Evolutionary conservation across 192 early-diverging fungal species (phyloP).

Genomic region (Pilobolus umbonatus): DNA sequence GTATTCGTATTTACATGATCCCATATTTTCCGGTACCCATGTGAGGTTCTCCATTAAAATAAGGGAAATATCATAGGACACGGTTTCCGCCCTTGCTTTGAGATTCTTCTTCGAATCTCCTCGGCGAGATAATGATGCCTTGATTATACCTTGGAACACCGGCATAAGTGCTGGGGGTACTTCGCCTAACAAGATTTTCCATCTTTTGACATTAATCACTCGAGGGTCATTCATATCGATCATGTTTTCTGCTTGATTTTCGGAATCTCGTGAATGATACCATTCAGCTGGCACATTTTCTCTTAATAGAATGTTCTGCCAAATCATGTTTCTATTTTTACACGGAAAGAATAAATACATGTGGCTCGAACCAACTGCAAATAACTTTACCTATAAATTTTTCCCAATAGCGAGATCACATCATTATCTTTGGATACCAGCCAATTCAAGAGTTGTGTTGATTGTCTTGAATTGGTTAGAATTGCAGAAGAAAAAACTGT

Average conservation of each 20-base stretch:
- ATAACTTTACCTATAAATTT: conserved; percentile 47
- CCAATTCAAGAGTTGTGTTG: conserved; percentile 50
- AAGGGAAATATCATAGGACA: conserved; percentile 29
- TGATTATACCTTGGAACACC: conserved; percentile 58
- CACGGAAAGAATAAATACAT: neutral
- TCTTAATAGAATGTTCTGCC: conserved; percentile 59
- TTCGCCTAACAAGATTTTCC: conserved; percentile 61
- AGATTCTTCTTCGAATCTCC: conserved; percentile 2
- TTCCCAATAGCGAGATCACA: conserved; percentile 42
- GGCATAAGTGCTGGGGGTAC: conserved; percentile 58
- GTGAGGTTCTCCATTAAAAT: conserved; percentile 49
- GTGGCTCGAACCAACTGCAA: neutral
- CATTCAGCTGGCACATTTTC: conserved; percentile 56
- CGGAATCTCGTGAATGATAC: conserved; percentile 56
- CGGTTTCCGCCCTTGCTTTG: conserved; percentile 48
- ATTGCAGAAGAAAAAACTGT: conserved; percentile 64
- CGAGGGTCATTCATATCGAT: conserved; percentile 40
- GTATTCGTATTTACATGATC: conserved; percentile 44
- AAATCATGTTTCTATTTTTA: conserved; percentile 38
- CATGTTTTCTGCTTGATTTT: conserved; percentile 14
- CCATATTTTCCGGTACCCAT: conserved; percentile 11
- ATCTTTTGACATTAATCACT: conserved; percentile 60
- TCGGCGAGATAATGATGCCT: conserved; percentile 50
- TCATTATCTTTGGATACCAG: conserved; percentile 49
- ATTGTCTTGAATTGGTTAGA: conserved; percentile 58